phyloP scores from a whole-genome alignment of 352 stramenopile genomes.

The Phytophthora pisi region DNA sequence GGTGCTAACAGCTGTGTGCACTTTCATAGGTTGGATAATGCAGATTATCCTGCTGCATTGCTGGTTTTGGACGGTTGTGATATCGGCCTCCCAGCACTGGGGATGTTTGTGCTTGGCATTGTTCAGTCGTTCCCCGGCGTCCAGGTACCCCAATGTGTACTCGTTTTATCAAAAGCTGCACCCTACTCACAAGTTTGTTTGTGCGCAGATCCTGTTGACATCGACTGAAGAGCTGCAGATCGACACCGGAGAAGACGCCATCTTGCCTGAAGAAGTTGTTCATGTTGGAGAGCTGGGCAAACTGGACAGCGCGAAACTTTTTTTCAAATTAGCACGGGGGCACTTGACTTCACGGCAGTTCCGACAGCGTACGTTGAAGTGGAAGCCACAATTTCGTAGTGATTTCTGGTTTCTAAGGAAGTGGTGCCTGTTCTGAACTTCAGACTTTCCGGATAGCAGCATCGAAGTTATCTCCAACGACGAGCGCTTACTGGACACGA shows the following conservation, averaged over 20 bases:
- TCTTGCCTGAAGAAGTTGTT: conserved; percentile 32
- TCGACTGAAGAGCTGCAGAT: conserved; percentile 38
- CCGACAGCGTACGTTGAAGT: conserved; percentile 47
- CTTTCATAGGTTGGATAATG: conserved; percentile 22
- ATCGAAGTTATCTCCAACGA: conserved; percentile 40
- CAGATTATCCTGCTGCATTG: conserved; percentile 34
- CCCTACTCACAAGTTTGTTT: conserved; percentile 1
- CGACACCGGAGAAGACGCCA: conserved; percentile 12
- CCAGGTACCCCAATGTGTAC: conserved; percentile 37
- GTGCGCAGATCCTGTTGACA: conserved; percentile 44
- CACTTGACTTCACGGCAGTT: conserved; percentile 48
- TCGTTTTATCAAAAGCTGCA: background rate
- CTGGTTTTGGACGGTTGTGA: conserved; percentile 75
- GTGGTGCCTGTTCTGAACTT: background rate
- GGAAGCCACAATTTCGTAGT: background rate
- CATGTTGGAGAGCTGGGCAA: conserved; percentile 45
- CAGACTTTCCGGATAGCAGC: conserved; percentile 37
- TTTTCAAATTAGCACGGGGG: conserved; percentile 49
- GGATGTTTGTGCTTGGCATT: conserved; percentile 51
- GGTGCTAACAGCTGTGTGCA: background rate
- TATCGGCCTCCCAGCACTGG: conserved; percentile 42
- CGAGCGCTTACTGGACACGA: conserved; percentile 28
- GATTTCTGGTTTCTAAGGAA: background rate
- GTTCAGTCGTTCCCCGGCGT: conserved; percentile 42
- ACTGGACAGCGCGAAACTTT: conserved; percentile 48